Evolutionary conservation across 345 rosid genomes (phyloP).

Genomic region (Anacardium occidentale): DNA sequence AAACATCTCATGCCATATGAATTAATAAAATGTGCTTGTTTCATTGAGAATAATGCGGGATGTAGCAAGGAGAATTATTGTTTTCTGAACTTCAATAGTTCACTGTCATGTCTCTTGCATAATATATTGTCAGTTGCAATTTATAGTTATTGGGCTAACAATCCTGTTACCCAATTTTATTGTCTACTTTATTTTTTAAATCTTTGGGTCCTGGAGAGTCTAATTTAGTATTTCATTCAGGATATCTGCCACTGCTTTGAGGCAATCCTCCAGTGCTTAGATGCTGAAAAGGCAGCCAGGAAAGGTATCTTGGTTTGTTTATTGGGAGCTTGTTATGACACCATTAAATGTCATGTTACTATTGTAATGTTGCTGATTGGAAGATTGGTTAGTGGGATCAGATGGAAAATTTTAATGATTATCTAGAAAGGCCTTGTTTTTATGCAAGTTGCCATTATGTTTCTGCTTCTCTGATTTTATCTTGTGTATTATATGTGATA

Average conservation of each 20-base stretch:
- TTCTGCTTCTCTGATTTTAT: neutral
- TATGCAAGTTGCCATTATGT: neutral
- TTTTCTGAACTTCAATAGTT: constrained; percentile 6
- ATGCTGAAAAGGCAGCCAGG: constrained; percentile 80
- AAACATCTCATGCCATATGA: constrained; percentile 11
- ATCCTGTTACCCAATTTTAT: constrained; percentile 1
- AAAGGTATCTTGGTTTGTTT: constrained; percentile 96
- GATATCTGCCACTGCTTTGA: constrained; percentile 72
- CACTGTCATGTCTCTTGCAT: constrained; percentile 3
- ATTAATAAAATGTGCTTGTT: constrained; percentile 20
- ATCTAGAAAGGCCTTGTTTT: neutral
- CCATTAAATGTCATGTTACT: constrained; percentile 25
- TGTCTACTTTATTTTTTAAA: constrained; percentile 5
- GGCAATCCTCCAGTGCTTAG: constrained; percentile 78
- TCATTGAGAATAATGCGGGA: constrained; percentile 19
- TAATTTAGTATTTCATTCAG: constrained; percentile 88
- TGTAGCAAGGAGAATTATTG: constrained; percentile 20
- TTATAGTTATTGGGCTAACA: neutral
- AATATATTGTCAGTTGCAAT: neutral
- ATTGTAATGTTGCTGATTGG: constrained; percentile 3
- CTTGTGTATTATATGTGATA: neutral
- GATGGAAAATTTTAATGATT: neutral
- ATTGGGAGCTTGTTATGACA: constrained; percentile 51
- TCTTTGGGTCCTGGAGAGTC: constrained; percentile 47
- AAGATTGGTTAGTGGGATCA: neutral